These are phyloP conservation scores for Podaxis pistillaris DNA, from an alignment of 768 basidiomycete genomes.

Conservation along the genomic window DNA sequence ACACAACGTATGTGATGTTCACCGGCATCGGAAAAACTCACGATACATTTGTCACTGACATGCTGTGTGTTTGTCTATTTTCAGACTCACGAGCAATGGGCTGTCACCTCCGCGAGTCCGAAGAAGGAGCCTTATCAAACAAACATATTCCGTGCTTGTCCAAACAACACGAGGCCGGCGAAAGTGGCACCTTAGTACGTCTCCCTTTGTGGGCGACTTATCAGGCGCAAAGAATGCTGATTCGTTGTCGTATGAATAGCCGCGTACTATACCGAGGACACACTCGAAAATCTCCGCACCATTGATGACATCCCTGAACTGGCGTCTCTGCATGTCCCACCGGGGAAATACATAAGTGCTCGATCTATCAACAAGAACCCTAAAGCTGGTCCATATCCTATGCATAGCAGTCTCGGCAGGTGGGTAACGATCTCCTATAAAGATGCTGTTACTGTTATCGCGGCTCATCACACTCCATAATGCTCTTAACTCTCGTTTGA, in stretches of 20 bases:
- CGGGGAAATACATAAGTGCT: slow-evolving; percentile 63
- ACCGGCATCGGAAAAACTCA: background rate
- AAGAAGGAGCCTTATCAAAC: slow-evolving; percentile 62
- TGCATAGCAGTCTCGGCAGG: background rate
- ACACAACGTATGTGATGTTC: slow-evolving; percentile 38
- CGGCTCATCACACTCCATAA: background rate
- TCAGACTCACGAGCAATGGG: slow-evolving; percentile 12
- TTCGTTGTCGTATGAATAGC: slow-evolving; percentile 36
- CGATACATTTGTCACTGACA: slow-evolving; percentile 4
- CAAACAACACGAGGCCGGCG: slow-evolving; percentile 62
- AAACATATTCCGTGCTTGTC: slow-evolving; percentile 79
- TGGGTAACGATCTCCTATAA: background rate
- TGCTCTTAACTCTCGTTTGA: background rate
- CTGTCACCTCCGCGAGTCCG: slow-evolving; percentile 17
- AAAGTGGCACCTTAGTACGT: slow-evolving; percentile 81
- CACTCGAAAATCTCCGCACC: slow-evolving; percentile 51
- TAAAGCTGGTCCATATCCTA: slow-evolving; percentile 29
- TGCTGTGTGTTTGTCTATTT: background rate
- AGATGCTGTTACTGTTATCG: slow-evolving; percentile 1
- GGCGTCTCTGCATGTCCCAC: slow-evolving; percentile 51
- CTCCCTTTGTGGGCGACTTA: slow-evolving; percentile 7
- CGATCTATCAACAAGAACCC: slow-evolving; percentile 36
- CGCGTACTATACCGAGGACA: slow-evolving; percentile 73
- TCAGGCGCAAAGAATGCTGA: background rate
- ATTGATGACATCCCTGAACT: slow-evolving; percentile 61